phyloP scores from a whole-genome alignment of 2,329 filamentous ascomycete genomes.

The Sporothrix mexicana region DNA sequence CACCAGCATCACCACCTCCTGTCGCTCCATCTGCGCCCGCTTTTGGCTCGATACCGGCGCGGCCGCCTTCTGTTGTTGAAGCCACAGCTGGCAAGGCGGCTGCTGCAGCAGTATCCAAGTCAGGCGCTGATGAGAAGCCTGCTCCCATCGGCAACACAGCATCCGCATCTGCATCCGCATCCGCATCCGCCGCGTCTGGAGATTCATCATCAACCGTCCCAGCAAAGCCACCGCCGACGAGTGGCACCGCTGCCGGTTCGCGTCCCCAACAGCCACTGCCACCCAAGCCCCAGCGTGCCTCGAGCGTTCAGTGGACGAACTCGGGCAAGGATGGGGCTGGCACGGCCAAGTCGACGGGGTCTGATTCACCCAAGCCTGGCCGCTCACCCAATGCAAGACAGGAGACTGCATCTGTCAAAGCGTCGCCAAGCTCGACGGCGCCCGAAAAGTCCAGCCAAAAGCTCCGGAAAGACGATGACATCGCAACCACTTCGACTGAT shows the following conservation, averaged over 20 bases:
- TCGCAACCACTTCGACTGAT: conserved; percentile 50
- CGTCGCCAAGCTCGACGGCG: conserved; percentile 45
- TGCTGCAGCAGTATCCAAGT: conserved; percentile 58
- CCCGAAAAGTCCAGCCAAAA: conserved; percentile 50
- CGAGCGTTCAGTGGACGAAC: conserved; percentile 67
- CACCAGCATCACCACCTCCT: conserved; percentile 62
- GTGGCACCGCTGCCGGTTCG: conserved; percentile 60
- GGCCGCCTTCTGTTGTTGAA: conserved; percentile 48
- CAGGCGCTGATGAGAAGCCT: conserved; percentile 56
- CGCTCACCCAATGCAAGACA: conserved; percentile 40
- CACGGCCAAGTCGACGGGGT: conserved; percentile 53
- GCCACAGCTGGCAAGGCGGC: conserved; percentile 51
- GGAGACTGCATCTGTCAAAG: conserved; percentile 53
- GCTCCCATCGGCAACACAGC: conserved; percentile 49
- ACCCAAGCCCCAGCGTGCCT: conserved; percentile 49
- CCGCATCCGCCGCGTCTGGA: conserved; percentile 24
- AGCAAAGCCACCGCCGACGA: conserved; percentile 49
- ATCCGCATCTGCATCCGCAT: not conserved
- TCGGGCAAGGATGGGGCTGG: conserved; percentile 49
- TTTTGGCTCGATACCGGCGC: conserved; percentile 61
- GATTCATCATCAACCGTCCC: conserved; percentile 45
- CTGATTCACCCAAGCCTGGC: conserved; percentile 58
- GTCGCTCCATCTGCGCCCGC: conserved; percentile 63
- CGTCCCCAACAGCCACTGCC: conserved; percentile 56
- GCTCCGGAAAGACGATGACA: conserved; percentile 60